Base-by-base conservation (phyloP, 768 basidiomycete species). In the Xerocomellus amylosporus region DNA sequence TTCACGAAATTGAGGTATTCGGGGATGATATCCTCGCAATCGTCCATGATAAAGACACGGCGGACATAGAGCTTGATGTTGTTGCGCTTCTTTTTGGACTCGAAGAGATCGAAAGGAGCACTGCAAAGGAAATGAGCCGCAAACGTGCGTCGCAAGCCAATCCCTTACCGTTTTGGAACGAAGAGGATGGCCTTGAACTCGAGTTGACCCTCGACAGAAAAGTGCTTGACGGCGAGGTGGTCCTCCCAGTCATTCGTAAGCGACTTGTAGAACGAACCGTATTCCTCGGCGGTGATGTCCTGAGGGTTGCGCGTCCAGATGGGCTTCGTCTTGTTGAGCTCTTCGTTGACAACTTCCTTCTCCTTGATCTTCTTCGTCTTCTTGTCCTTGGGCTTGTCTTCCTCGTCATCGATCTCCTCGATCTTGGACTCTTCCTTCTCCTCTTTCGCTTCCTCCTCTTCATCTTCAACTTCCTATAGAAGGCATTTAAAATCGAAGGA, bases 41-140 rank as follows among this genome's bases (percentile, higher is more conserved):
- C 95, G 77, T 99, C 97, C 93, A 97, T 98, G 84, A 99, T 98
- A 83, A 99, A 98, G 69, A 98, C 96, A 53, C 97, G 93, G 80
- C 97, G 93, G 65, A 99, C 97, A 72, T 98, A 99, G 73, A 99
- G 94, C 80, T 99, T 99, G 84, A 99, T 98, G 89, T 98, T 98
- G 85, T 98, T 98, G 68, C 96, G 92, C 86, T 98, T 98, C 90
- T 98, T 98, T 89, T 99, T 98, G 57, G 90, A 91, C 81, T 99
- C 97, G 78, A 99, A 99, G 73, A 99, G 88, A 70, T 99, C 97
- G 76, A 98, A 98, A 49, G 97, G 97, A 41, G 96, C 97, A 57
- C 94, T 94, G 44, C 3, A 41, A 49, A 7, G 17, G 59, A 33
- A 59, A 50, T 44, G 14, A 63, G 50, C 5, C 22, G 8, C 10